Evolutionary conservation across 2,329 filamentous ascomycete species (phyloP), one percentile per base, ranked within the genome.

Genomic region (Fusarium multiceps): DNA sequence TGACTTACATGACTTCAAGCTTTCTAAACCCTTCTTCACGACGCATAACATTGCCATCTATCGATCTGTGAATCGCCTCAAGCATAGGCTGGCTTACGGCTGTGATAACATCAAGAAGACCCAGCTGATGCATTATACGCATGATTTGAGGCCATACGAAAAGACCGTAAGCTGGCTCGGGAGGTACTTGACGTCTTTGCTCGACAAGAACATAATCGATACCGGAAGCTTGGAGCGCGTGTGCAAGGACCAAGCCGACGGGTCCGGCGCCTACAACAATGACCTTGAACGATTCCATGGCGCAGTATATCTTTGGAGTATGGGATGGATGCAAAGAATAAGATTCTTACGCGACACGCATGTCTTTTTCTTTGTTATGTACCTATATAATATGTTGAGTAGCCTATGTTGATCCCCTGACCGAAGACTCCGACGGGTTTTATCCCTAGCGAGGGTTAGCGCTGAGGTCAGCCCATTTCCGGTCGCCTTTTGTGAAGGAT

Each of bases 91-190:
- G 64, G 2, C 48, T 49, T 14, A 68, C 20, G 2, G 65, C 59
- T 6, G 16, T 7, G 0, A 65, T 46, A 5, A 12, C 40, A 4
- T 68, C 64, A 1, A 64, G 64, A 10, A 68, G 14, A 0, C 53
- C 65, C 4, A 68, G 8, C 10, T 68, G 65, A 4, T 68, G 59
- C 3, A 68, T 59, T 1, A 59, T 65, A 11, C 65, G 27, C 48
- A 65, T 49, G 6, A 65, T 65, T 3, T 68, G 65, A 30, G 65
- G 65, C 65, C 65, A 68, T 9, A 68, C 4, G 4, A 68, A 68
- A 0, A 68, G 21, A 1, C 64, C 65, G 6, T 68, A 68, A 55
- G 65, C 51, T 8, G 65, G 64, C 1, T 68, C 65, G 0, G 64
- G 65, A 2, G 64, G 48, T 1, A 68, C 42, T 37, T 68, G 64